These are phyloP conservation scores for Boletus pseudo-olivaceus DNA, from an alignment of 768 basidiomycete genomes.

Conservation along the genomic window DNA sequence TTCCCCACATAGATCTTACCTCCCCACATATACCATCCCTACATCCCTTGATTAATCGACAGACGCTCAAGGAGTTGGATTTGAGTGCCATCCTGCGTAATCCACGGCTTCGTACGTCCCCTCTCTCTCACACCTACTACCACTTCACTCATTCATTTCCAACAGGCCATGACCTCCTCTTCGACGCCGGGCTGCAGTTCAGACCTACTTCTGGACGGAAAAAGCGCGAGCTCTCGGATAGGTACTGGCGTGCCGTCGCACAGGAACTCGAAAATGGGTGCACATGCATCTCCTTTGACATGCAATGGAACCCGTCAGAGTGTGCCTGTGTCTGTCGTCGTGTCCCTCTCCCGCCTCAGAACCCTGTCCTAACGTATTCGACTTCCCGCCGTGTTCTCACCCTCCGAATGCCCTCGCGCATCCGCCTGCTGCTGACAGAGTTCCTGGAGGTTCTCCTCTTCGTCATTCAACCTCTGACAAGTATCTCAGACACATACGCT, in stretches of 20 bases:
- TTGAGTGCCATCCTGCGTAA: slow-evolving; percentile 82
- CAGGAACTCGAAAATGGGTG: slow-evolving; percentile 79
- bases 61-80: slow-evolving; percentile 82
- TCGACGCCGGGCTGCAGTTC: slow-evolving; percentile 82
- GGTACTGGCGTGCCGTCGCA: slow-evolving; percentile 81
- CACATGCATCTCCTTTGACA: slow-evolving; percentile 77
- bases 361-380: slow-evolving; percentile 43
- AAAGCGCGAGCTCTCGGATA: slow-evolving; percentile 68
- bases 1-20: slow-evolving; percentile 37
- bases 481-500: slow-evolving; percentile 55
- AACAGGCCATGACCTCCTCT: slow-evolving; percentile 84
- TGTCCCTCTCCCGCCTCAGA: slow-evolving; percentile 38
- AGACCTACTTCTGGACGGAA: slow-evolving; percentile 71
- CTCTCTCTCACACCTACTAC: not conserved
- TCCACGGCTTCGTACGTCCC: slow-evolving; percentile 80
- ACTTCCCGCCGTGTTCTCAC: slow-evolving; percentile 50
- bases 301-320: slow-evolving; percentile 49
- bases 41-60: slow-evolving; percentile 75
- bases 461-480: slow-evolving; percentile 79
- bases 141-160: slow-evolving; percentile 1
- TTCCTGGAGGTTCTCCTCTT: slow-evolving; percentile 78
- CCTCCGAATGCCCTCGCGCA: slow-evolving; percentile 67
- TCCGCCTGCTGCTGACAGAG: slow-evolving; percentile 65
- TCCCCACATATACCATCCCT: slow-evolving; percentile 62
- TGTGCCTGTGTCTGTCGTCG: slow-evolving; percentile 55